Conservation (phyloP, 176 grass and related monocot genomes). For the Ampelocalamus luodianensis region DNA sequence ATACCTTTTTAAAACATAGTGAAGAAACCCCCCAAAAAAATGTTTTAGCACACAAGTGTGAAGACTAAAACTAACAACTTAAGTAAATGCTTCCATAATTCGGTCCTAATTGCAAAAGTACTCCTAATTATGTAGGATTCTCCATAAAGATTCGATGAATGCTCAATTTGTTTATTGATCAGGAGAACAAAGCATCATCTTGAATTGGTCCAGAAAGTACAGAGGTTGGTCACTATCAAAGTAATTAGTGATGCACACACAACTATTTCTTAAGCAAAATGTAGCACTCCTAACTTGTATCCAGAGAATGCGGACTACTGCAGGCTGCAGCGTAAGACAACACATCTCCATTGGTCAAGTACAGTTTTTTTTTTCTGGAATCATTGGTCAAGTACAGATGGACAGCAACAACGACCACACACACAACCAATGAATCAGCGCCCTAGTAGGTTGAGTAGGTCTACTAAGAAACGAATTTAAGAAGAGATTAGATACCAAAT, state of each 20-base stretch:
- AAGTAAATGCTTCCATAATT: background rate
- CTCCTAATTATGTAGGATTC: background rate
- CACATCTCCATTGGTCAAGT: constrained; percentile 1
- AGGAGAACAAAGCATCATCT: constrained; percentile 15
- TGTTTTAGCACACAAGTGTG: background rate
- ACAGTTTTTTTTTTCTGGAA: background rate
- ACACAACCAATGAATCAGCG: constrained; percentile 11
- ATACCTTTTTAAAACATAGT: background rate
- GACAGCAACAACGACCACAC: constrained; percentile 15
- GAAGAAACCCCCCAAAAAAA: background rate
- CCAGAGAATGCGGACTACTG: constrained; percentile 20
- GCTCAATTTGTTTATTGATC: background rate
- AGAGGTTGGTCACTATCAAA: constrained; percentile 29
- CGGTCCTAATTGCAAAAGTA: background rate
- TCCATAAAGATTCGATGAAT: background rate
- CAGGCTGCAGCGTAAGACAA: constrained; percentile 30
- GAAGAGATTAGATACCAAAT: background rate
- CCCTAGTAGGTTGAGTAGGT: constrained; percentile 42
- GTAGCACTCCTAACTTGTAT: background rate
- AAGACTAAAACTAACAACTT: background rate
- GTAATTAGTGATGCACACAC: constrained; percentile 13
- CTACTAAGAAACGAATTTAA: background rate
- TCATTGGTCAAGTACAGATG: constrained; percentile 16
- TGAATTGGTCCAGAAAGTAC: constrained; percentile 17
- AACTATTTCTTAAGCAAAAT: constrained; percentile 23